Evolutionary conservation across 1,284 basidiomycete genomes (phyloP).

Genomic region (Cystobasidium slooffiae): DNA sequence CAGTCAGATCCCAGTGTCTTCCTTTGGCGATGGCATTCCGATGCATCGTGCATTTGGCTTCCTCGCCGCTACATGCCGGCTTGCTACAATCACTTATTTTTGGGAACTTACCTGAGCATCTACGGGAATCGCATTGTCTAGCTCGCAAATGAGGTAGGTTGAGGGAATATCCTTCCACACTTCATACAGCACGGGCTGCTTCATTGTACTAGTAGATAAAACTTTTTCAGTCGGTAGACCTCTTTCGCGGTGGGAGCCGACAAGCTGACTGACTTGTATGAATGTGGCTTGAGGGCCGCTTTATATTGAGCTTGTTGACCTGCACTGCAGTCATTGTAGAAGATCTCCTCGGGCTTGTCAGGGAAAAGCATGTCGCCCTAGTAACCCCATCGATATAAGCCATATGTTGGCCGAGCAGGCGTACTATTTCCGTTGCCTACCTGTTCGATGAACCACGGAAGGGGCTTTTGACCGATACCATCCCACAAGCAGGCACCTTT

Average conservation of each 20-base stretch:
- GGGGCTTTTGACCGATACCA: conserved; percentile 24
- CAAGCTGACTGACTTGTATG: conserved; percentile 30
- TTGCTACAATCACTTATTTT: background rate
- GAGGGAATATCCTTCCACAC: conserved; percentile 46
- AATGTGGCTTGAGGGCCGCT: conserved; percentile 37
- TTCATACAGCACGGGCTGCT: conserved; percentile 41
- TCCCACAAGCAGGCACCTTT: conserved; percentile 26
- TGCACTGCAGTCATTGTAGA: conserved; percentile 44
- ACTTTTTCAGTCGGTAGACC: background rate
- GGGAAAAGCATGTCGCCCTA: conserved; percentile 40
- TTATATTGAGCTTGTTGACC: conserved; percentile 38
- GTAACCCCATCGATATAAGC: background rate
- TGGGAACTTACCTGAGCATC: conserved; percentile 37
- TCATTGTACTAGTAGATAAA: conserved; percentile 2
- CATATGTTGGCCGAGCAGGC: background rate
- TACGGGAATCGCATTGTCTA: conserved; percentile 43
- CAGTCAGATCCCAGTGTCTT: no score
- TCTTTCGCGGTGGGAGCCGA: background rate
- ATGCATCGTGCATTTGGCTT: no score
- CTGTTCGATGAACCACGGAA: conserved; percentile 30
- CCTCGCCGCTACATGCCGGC: no score
- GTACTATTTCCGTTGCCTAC: background rate
- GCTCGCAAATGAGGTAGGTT: conserved; percentile 47
- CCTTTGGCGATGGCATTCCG: no score
- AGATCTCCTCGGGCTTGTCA: conserved; percentile 42